These are phyloP conservation scores for Gillenia trifoliata DNA, from an alignment of 306 rosid species.

Conservation along the genomic window DNA sequence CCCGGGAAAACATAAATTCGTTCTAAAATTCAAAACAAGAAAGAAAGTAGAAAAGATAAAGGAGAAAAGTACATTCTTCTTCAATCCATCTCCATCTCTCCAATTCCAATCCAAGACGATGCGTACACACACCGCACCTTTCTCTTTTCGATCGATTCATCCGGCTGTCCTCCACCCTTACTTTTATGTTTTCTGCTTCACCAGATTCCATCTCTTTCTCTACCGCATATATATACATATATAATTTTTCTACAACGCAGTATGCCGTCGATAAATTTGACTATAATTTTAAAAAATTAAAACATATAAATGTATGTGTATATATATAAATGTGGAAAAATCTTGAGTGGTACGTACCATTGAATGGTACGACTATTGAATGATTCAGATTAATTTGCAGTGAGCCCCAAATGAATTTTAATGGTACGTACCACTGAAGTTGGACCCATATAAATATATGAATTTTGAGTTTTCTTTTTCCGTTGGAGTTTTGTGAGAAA, in stretches of 20 bases:
- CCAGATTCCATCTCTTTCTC: constrained; percentile 59
- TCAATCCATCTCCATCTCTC: background rate
- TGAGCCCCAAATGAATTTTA: too few species aligned
- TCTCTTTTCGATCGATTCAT: constrained; percentile 28
- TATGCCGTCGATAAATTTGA: too few species aligned
- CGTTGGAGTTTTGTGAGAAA: background rate
- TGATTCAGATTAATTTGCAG: too few species aligned
- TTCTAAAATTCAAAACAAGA: background rate
- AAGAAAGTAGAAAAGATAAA: constrained; percentile 3
- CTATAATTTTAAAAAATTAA: too few species aligned
- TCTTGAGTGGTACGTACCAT: too few species aligned
- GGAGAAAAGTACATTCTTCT: constrained; percentile 6
- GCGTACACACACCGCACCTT: constrained; percentile 31
- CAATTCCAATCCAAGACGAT: constrained; percentile 19
- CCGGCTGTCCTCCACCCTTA: constrained; percentile 46
- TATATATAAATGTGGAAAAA: too few species aligned
- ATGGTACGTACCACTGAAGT: too few species aligned
- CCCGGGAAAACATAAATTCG: constrained; percentile 25
- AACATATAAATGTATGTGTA: too few species aligned
- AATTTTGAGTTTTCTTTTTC: background rate
- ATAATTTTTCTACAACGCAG: too few species aligned
- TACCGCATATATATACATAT: constrained; percentile 9
- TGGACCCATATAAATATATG: too few species aligned
- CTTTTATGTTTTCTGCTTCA: constrained; percentile 61
- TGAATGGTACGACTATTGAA: too few species aligned